Conservation (phyloP, 257 asterid species). For the Solanum bulbocastanum region DNA sequence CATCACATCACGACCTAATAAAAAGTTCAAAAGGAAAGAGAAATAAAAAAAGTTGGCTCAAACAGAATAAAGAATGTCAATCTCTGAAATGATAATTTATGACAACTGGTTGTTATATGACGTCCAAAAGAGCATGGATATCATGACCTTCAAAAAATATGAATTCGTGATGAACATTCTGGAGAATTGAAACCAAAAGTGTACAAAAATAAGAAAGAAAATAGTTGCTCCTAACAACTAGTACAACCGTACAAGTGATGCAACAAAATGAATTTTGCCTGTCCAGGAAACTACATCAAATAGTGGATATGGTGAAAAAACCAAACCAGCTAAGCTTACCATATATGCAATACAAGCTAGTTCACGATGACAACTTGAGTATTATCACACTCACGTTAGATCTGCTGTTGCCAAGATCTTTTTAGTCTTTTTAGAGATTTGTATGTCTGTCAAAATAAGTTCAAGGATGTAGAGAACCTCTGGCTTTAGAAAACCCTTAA, state of each 20-base stretch:
- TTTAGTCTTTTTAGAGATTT: neutral
- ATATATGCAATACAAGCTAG: neutral
- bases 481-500: neutral
- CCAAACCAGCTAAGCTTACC: neutral
- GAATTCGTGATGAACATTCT: neutral
- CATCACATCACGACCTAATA: slow-evolving; percentile 3
- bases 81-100: neutral
- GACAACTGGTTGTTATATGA: neutral
- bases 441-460: neutral
- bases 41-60: neutral
- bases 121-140: neutral
- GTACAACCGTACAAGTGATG: neutral
- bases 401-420: neutral
- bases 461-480: neutral
- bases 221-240: neutral
- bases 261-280: neutral
- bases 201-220: neutral
- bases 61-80: neutral
- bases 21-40: neutral
- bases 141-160: neutral
- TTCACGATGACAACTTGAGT: neutral
- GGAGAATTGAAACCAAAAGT: neutral
- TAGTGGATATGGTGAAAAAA: neutral
- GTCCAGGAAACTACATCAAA: neutral
- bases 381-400: neutral